Base-by-base conservation (phyloP, 2,329 filamentous ascomycete species). In the Venturia aucupariae region DNA sequence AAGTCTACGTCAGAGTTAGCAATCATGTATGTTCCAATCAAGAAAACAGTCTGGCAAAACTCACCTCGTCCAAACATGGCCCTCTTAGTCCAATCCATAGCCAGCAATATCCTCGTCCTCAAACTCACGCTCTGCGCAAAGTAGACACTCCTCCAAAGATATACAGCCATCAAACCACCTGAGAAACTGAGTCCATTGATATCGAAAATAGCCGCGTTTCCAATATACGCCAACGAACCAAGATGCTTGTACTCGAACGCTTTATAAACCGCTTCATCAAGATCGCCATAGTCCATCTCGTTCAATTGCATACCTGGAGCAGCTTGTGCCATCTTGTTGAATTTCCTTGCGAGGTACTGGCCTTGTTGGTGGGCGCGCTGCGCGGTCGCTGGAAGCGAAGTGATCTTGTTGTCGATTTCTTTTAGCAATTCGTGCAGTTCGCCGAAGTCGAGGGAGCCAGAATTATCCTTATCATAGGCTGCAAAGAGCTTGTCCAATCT, bases 61-160 rank as follows among this genome's bases (percentile, higher is more conserved):
- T 80, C 78, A 97, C 93, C 94, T 87, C 94, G 84, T 69, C 94
- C 94, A 79, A 99, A 99, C 27, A 99, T 77, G 15, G 91, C 90
- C 74, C 95, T 84, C 84, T 97, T 99, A n/a, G 86, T 87, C 94
- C 94, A 99, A 75, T 99, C 94, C 94, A 99, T 97, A 22, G 92
- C 92, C 76, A 99, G 81, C 72, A 99, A 77, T 68, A 91, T 84
- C 67, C 93, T 85, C 32, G 94, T 99, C 69, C 94, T 82, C 66
- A 97, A 83, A 76, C 92, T 97, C 60, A 99, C 94, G 72, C 91
- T 96, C 81, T 99, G 91, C 15, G 94, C 92, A 79, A 99, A 99
- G 77, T 99, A 99, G 17, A 97, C 88, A 68, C 90, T 92, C 67
- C 94, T 82, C 94, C 94, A 99, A 41, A 96, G 85, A 75, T 99